Conservation (phyloP, 306 rosid species). For the Malus fusca region DNA sequence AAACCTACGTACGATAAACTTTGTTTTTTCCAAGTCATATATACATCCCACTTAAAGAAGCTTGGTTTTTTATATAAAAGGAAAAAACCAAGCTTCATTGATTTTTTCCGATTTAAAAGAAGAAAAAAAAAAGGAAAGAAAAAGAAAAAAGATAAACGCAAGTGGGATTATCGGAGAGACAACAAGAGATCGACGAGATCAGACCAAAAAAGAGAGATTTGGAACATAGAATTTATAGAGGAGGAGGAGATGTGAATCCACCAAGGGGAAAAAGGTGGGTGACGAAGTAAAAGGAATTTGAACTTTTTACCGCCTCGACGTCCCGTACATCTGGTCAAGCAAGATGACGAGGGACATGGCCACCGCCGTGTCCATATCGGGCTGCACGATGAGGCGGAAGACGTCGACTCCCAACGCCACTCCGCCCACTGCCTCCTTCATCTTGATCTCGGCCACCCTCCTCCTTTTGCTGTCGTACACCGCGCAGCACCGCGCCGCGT, state of each 20-base stretch:
- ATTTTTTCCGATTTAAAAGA: not conserved
- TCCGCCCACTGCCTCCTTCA: slow-evolving; percentile 49
- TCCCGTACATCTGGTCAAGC: slow-evolving; percentile 58
- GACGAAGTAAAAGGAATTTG: not conserved
- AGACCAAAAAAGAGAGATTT: not conserved
- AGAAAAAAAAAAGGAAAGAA: not conserved
- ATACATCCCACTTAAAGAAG: slow-evolving; percentile 4
- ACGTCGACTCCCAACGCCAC: slow-evolving; percentile 58
- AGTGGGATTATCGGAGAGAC: not conserved
- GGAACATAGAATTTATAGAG: not conserved
- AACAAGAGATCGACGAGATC: not conserved
- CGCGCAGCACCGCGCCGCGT: slow-evolving; percentile 44
- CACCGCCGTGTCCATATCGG: slow-evolving; percentile 42
- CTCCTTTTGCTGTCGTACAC: slow-evolving; percentile 42
- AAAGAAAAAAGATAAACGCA: not conserved
- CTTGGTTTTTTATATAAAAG: slow-evolving; percentile 39
- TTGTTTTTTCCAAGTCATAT: not conserved
- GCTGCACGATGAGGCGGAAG: slow-evolving; percentile 54
- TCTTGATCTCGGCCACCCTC: slow-evolving; percentile 62
- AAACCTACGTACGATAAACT: not conserved
- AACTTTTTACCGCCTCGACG: slow-evolving; percentile 11
- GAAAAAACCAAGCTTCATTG: slow-evolving; percentile 33
- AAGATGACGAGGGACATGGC: slow-evolving; percentile 67
- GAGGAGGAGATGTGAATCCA: not conserved
- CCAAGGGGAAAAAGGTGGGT: slow-evolving; percentile 12